phyloP scores from a whole-genome alignment of 768 basidiomycete species.

The Thelephora ganbajun region DNA sequence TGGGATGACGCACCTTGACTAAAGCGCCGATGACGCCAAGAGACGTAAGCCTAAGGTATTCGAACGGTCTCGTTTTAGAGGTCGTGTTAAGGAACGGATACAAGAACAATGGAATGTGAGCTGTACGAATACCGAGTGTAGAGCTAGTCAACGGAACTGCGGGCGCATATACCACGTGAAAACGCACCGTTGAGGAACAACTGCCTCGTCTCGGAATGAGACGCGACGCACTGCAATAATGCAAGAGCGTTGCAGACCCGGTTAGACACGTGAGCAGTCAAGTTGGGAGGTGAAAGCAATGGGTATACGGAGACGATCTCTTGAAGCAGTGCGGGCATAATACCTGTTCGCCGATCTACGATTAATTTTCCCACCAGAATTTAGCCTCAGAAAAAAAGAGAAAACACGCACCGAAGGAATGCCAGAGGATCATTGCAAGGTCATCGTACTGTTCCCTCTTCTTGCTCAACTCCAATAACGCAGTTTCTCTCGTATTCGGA shows the following conservation, averaged over 20 bases:
- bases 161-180: neutral
- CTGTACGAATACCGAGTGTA: slow-evolving; percentile 22
- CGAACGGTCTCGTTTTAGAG: slow-evolving; percentile 97
- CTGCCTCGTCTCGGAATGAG: slow-evolving; percentile 90
- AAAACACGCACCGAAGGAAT: slow-evolving; percentile 70
- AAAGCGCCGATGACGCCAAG: slow-evolving; percentile 98
- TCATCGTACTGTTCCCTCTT: slow-evolving; percentile 99
- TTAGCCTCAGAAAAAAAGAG: neutral
- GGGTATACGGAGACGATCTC: slow-evolving; percentile 99
- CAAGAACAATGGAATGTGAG: slow-evolving; percentile 88
- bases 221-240: slow-evolving; percentile 94
- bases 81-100: slow-evolving; percentile 99
- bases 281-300: slow-evolving; percentile 83
- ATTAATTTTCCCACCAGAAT: neutral
- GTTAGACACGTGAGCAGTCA: slow-evolving; percentile 96
- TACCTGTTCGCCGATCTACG: slow-evolving; percentile 37
- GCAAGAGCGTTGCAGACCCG: slow-evolving; percentile 98
- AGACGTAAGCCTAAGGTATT: slow-evolving; percentile 96
- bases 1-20: slow-evolving; percentile 56
- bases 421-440: slow-evolving; percentile 94
- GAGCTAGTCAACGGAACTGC: neutral
- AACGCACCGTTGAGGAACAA: slow-evolving; percentile 82
- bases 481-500: slow-evolving; percentile 71
- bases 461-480: slow-evolving; percentile 92
- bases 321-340: slow-evolving; percentile 94